phyloP scores from a whole-genome alignment of 306 rosid genomes.

The Corylus heterophylla region DNA sequence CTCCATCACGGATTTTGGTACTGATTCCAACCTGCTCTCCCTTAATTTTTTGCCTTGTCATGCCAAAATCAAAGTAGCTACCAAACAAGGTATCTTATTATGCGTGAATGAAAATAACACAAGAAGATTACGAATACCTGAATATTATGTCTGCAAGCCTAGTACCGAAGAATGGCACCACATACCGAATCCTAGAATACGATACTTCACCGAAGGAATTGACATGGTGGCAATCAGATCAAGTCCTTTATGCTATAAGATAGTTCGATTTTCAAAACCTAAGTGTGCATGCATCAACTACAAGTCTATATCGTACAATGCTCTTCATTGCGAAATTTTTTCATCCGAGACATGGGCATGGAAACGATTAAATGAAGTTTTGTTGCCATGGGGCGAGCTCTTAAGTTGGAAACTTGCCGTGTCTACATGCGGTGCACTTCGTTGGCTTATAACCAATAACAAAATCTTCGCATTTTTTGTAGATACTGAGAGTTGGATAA shows the following conservation, averaged over 20 bases:
- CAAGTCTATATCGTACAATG: too few relatives aligned
- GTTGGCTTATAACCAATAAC: background rate
- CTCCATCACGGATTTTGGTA: background rate
- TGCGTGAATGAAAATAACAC: background rate
- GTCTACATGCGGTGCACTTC: background rate
- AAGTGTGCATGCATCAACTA: background rate
- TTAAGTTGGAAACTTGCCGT: background rate
- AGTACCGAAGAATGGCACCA: background rate
- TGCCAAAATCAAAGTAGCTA: background rate
- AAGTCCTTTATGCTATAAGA: background rate
- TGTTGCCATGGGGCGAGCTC: too few relatives aligned
- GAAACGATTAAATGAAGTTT: background rate
- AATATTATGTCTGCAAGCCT: background rate
- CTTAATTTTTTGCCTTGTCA: background rate
- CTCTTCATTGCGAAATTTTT: background rate
- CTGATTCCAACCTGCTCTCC: background rate
- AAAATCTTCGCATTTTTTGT: background rate
- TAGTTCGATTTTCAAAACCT: constrained; percentile 1
- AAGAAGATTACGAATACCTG: background rate
- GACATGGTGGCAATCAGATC: background rate
- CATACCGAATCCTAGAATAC: background rate
- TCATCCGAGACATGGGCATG: background rate
- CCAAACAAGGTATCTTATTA: background rate
- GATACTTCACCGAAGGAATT: background rate
- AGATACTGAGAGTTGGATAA: constrained; percentile 3